These are phyloP conservation scores for Exophiala spinifera DNA, from an alignment of 2,329 filamentous ascomycete species.

Conservation along the genomic window DNA sequence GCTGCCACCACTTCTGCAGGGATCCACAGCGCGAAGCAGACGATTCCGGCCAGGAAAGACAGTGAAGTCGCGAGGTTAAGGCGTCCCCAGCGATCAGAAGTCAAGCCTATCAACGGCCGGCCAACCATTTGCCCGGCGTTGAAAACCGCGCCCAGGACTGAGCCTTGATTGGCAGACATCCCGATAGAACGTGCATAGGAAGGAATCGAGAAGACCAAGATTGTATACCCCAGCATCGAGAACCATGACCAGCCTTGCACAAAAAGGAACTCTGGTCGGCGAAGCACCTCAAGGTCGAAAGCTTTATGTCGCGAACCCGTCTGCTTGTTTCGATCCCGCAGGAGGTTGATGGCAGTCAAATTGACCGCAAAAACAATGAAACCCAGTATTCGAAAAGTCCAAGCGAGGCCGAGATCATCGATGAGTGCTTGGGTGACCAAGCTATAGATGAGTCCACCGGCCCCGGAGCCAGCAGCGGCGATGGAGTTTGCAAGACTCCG, in stretches of 20 bases:
- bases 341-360: constrained; percentile 50
- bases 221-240: constrained; percentile 64
- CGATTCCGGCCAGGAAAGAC: constrained; percentile 55
- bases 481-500: constrained; percentile 61
- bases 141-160: constrained; percentile 59
- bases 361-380: constrained; percentile 55
- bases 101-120: constrained; percentile 61
- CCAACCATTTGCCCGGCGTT: constrained; percentile 60
- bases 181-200: constrained; percentile 61
- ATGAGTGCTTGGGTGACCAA: constrained; percentile 59
- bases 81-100: constrained; percentile 58
- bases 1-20: constrained; percentile 52
- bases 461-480: constrained; percentile 55
- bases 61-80: constrained; percentile 60
- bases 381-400: constrained; percentile 61
- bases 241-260: constrained; percentile 60
- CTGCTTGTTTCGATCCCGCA: constrained; percentile 58
- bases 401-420: constrained; percentile 52
- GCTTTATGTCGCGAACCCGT: constrained; percentile 51
- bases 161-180: constrained; percentile 57
- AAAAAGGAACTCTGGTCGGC: constrained; percentile 54
- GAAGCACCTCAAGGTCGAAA: constrained; percentile 55
- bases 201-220: constrained; percentile 62
- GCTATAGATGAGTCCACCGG: constrained; percentile 59
- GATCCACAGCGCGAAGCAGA: constrained; percentile 61